Percentiles rank a stretch among this genome's conserved stretches.
Conservation (phyloP, 2,329 filamentous ascomycete species). For the Hymenoscyphus albidus region DNA sequence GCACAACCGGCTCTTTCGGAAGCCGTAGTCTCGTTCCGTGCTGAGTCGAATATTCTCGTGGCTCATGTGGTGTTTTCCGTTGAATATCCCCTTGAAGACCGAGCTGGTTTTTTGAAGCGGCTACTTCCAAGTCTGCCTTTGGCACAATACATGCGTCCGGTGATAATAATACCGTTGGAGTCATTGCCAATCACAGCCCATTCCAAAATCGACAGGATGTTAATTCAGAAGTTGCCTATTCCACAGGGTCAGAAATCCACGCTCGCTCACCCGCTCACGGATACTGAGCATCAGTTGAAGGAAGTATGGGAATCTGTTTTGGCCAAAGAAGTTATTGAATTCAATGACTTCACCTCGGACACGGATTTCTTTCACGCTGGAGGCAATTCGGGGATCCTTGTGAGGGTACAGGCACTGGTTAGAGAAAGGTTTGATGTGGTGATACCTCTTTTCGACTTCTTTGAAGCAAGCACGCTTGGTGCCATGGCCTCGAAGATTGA, state of each 20-base stretch:
- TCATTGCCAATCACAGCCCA: slow-evolving; percentile 33
- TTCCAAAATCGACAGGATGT: slow-evolving; percentile 35
- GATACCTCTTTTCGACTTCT: slow-evolving; percentile 38
- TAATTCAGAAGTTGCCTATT: slow-evolving; percentile 15
- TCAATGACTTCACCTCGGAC: slow-evolving; percentile 1
- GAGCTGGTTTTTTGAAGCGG: slow-evolving; percentile 19
- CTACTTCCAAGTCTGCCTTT: slow-evolving; percentile 22
- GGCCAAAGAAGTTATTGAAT: not conserved
- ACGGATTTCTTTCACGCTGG: slow-evolving; percentile 21
- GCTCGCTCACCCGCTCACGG: not conserved
- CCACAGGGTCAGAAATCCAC: slow-evolving; percentile 1
- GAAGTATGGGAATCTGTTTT: slow-evolving; percentile 17
- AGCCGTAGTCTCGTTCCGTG: slow-evolving; percentile 28
- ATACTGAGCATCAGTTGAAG: slow-evolving; percentile 11
- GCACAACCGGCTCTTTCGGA: slow-evolving; percentile 27
- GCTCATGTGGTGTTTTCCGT: slow-evolving; percentile 35
- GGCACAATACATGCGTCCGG: slow-evolving; percentile 39
- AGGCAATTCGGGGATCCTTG: slow-evolving; percentile 19
- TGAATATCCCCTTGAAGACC: slow-evolving; percentile 7
- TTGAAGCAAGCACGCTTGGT: slow-evolving; percentile 38
- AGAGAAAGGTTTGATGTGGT: slow-evolving; percentile 6
- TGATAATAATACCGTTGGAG: slow-evolving; percentile 29
- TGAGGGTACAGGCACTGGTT: slow-evolving; percentile 14
- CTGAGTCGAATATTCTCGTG: slow-evolving; percentile 32
- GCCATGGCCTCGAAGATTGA: slow-evolving; percentile 31